Evolutionary conservation across 768 basidiomycete species (phyloP).

Genomic region (Rossbeevera mucosa): DNA sequence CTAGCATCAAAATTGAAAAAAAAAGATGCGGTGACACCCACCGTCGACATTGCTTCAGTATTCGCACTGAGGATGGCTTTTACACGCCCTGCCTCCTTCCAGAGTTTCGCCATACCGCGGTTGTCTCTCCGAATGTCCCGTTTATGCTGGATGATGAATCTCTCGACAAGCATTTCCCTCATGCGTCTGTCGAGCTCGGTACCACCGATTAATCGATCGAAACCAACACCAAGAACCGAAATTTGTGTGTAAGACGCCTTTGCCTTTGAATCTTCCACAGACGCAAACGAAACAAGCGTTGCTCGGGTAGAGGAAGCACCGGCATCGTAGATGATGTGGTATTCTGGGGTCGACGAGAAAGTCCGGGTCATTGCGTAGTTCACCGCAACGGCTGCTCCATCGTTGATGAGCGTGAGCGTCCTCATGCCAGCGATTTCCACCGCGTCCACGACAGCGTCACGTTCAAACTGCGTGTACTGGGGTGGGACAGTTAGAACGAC

Average conservation of each 20-base stretch:
- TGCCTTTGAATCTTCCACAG: constrained; percentile 45
- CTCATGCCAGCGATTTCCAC: constrained; percentile 86
- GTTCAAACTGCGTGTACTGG: constrained; percentile 86
- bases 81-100: constrained; percentile 89
- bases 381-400: constrained; percentile 91
- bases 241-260: constrained; percentile 61
- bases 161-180: constrained; percentile 71
- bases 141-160: constrained; percentile 69
- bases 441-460: constrained; percentile 88
- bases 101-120: constrained; percentile 86
- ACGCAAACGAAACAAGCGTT: constrained; percentile 66
- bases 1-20: constrained; percentile 1
- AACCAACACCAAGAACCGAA: constrained; percentile 76
- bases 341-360: constrained; percentile 67
- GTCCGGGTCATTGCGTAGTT: constrained; percentile 97
- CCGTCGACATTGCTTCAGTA: constrained; percentile 66
- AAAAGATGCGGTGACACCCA: constrained; percentile 32
- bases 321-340: constrained; percentile 92
- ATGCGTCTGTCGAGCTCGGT: constrained; percentile 81
- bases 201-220: constrained; percentile 71
- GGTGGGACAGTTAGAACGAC: constrained; percentile 88
- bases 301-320: constrained; percentile 81
- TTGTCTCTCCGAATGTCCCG: constrained; percentile 67
- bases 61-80: constrained; percentile 95
- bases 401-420: constrained; percentile 81